phyloP scores from a whole-genome alignment of 2,329 filamentous ascomycete species.

The Chrysosphaeria jannelii region DNA sequence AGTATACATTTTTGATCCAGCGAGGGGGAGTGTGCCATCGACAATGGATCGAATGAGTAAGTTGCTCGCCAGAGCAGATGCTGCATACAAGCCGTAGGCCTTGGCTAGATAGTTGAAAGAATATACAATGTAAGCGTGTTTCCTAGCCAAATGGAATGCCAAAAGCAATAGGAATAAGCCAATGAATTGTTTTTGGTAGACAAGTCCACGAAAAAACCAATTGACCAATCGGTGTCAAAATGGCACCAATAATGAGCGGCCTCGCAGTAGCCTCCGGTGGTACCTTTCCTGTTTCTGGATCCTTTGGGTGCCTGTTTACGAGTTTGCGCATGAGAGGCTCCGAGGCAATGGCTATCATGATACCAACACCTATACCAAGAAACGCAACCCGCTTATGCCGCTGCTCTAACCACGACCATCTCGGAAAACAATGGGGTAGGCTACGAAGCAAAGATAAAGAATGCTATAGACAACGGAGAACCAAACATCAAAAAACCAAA shows the following conservation, averaged over 20 bases:
- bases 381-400: conserved; percentile 53
- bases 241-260: conserved; percentile 47
- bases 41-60: conserved; percentile 35
- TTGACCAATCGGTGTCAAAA: conserved; percentile 49
- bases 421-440: conserved; percentile 62
- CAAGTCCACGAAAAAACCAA: conserved; percentile 76
- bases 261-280: conserved; percentile 56
- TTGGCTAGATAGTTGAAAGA: conserved; percentile 45
- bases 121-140: conserved; percentile 56
- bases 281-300: conserved; percentile 43
- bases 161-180: conserved; percentile 44
- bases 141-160: conserved; percentile 47
- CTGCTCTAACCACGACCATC: conserved; percentile 46
- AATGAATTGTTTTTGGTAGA: conserved; percentile 45
- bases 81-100: conserved; percentile 48
- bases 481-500: conserved; percentile 37
- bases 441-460: conserved; percentile 62
- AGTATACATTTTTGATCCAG: conserved; percentile 38
- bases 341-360: conserved; percentile 24
- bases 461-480: conserved; percentile 68
- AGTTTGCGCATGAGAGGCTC: conserved; percentile 48
- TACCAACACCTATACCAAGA: conserved; percentile 35
- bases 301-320: conserved; percentile 45
- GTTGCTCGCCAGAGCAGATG: conserved; percentile 48
- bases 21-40: conserved; percentile 40